These are phyloP conservation scores for Trichomonas vaginalis DNA, from an alignment of 208 protist species.

Conservation along the genomic window DNA sequence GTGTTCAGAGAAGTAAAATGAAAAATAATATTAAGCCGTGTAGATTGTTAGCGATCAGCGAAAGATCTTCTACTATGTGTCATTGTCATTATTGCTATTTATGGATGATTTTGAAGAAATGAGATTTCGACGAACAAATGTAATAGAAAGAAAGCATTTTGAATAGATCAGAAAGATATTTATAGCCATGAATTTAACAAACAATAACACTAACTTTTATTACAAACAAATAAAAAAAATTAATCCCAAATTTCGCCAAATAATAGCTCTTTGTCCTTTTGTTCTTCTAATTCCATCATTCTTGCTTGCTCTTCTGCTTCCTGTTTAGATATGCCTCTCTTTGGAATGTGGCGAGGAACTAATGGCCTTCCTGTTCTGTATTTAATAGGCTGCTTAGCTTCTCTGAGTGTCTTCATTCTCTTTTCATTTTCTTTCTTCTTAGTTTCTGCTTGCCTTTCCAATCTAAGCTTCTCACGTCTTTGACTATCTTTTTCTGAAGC, in stretches of 20 bases:
- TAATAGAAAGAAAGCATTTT: not conserved
- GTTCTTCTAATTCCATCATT: not conserved
- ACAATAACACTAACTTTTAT: no score
- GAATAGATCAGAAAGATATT: not conserved
- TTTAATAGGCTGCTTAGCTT: not conserved
- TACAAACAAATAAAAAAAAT: not conserved
- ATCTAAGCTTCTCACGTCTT: not conserved
- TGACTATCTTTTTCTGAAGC: not conserved
- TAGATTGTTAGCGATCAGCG: no score
- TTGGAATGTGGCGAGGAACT: not conserved
- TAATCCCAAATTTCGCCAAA: slow-evolving; percentile 7
- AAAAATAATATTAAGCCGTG: no score
- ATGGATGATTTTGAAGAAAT: no score
- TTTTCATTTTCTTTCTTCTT: not conserved
- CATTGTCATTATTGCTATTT: no score
- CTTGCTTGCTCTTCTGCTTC: not conserved
- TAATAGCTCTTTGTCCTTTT: not conserved
- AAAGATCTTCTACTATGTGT: no score
- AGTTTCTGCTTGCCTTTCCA: not conserved
- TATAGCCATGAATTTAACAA: not conserved
- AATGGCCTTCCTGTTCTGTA: not conserved
- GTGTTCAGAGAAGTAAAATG: no score
- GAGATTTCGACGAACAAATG: no score
- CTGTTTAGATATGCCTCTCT: not conserved
- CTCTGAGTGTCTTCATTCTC: not conserved